A percentile compares a stretch with the other conserved stretches of the same genome.
phyloP scores from a whole-genome alignment of 2,329 filamentous ascomycete genomes.

The Diaporthe australafricana region DNA sequence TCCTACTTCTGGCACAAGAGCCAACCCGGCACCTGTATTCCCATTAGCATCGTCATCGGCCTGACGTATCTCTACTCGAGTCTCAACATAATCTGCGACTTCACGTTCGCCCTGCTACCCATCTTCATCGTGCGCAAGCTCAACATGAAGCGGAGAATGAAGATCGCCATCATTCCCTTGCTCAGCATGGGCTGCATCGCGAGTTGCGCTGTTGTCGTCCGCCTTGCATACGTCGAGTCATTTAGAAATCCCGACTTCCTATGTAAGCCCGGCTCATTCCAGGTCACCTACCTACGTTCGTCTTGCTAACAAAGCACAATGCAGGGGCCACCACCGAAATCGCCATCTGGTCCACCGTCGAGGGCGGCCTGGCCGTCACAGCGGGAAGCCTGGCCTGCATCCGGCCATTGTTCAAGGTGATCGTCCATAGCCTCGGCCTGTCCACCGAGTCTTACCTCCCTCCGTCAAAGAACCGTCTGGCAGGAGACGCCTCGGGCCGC shows the following conservation, averaged over 20 bases:
- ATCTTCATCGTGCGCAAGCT: slow-evolving; percentile 66
- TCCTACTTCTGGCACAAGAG: slow-evolving; percentile 54
- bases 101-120: slow-evolving; percentile 63
- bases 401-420: slow-evolving; percentile 54
- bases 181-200: slow-evolving; percentile 67
- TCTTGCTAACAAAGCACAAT: not conserved
- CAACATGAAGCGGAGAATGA: slow-evolving; percentile 64
- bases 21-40: slow-evolving; percentile 51
- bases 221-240: slow-evolving; percentile 52
- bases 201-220: slow-evolving; percentile 56
- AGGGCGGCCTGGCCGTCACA: slow-evolving; percentile 60
- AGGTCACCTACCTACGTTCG: not conserved
- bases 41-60: slow-evolving; percentile 58
- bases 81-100: slow-evolving; percentile 61
- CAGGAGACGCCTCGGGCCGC: not conserved
- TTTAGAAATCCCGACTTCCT: slow-evolving; percentile 56
- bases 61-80: slow-evolving; percentile 65
- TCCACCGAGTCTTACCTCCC: slow-evolving; percentile 20
- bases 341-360: slow-evolving; percentile 61
- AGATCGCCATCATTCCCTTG: slow-evolving; percentile 62
- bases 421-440: slow-evolving; percentile 47
- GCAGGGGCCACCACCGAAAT: slow-evolving; percentile 54
- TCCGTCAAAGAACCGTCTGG: not conserved
- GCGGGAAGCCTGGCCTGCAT: slow-evolving; percentile 61
- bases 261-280: slow-evolving; percentile 46